phyloP scores from a whole-genome alignment of 129 eudicot genomes.

The Pittosporum tobira region DNA sequence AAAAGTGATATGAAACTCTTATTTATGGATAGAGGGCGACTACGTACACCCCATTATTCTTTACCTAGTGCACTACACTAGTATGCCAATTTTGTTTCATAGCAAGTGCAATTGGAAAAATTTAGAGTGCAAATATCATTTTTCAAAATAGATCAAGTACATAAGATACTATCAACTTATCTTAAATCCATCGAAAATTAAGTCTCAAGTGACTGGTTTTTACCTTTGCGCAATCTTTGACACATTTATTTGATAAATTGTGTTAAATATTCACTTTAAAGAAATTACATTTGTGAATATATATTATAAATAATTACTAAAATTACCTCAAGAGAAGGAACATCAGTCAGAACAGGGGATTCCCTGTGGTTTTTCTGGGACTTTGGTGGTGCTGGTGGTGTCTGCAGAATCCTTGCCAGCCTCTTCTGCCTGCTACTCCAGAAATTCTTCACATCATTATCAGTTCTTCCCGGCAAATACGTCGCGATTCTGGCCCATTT shows the following conservation, averaged over 20 bases:
- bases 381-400: conserved; percentile 25
- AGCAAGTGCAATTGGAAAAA: not conserved
- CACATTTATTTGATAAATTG: not conserved
- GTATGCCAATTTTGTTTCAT: no score
- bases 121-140: not conserved
- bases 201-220: not conserved
- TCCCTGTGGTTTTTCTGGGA: conserved; percentile 21
- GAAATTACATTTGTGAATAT: no score
- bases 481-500: conserved; percentile 92
- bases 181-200: no score
- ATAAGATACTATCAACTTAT: no score
- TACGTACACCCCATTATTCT: no score
- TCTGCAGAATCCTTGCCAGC: conserved; percentile 65
- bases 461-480: conserved; percentile 75
- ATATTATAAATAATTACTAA: not conserved
- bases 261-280: no score
- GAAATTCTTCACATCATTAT: conserved; percentile 93
- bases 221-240: not conserved
- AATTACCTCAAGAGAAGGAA: conserved; percentile 42
- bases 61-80: no score
- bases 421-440: conserved; percentile 98
- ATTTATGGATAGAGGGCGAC: no score
- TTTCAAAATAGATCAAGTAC: not conserved
- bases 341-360: conserved; percentile 28
- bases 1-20: not conserved